Percentiles rank a stretch among this genome's conserved stretches.
Conservation (phyloP, 805 yeast species). For the Metschnikowia lochheadii region DNA sequence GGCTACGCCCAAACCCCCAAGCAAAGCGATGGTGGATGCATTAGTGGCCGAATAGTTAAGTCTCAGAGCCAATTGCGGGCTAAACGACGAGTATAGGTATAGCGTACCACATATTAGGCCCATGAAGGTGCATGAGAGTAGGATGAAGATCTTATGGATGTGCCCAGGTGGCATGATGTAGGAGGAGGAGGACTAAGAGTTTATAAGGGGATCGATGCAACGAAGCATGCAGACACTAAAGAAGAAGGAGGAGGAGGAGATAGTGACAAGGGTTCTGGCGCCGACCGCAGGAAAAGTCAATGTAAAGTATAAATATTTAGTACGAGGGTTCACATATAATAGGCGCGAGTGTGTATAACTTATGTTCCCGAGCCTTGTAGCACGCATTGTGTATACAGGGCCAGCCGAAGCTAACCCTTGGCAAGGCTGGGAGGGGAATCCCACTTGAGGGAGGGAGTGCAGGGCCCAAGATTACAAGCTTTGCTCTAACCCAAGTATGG, state of each 20-base stretch:
- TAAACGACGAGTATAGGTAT: constrained; percentile 70
- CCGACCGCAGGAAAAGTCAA: background rate
- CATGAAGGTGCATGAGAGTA: constrained; percentile 27
- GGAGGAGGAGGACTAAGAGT: background rate
- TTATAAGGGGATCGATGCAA: background rate
- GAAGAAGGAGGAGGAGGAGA: background rate
- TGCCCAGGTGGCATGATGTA: background rate
- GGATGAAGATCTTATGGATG: constrained; percentile 19
- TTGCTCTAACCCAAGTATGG: background rate
- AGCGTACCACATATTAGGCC: constrained; percentile 70
- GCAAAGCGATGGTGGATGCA: constrained; percentile 59
- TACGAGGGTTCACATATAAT: background rate
- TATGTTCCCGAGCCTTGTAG: constrained; percentile 1
- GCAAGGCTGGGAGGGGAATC: background rate
- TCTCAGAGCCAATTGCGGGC: constrained; percentile 66
- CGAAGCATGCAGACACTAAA: background rate
- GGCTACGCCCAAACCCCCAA: constrained; percentile 65
- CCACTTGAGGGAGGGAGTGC: too few species aligned
- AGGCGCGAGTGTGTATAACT: background rate
- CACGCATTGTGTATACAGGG: background rate
- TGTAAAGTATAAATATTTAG: background rate
- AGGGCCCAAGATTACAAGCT: too few species aligned
- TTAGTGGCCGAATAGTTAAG: constrained; percentile 59
- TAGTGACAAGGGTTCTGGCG: background rate
- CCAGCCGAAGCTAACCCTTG: background rate